Base-by-base conservation (phyloP, 352 stramenopile genomes). In the Pythium scleroteichum region DNA sequence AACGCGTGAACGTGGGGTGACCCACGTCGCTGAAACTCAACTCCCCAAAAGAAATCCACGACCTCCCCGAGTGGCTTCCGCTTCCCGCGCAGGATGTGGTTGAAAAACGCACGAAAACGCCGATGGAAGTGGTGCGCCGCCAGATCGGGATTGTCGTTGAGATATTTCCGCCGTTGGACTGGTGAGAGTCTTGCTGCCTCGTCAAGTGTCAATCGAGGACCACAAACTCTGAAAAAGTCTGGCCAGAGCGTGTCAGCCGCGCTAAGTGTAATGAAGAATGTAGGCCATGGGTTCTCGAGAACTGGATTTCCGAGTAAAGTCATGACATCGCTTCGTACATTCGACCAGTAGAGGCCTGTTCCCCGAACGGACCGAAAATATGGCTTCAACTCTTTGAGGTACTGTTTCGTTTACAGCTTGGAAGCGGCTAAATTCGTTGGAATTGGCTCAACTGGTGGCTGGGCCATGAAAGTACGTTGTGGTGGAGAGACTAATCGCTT, bases 1-100 rank as follows among this genome's bases (percentile, higher is more conserved):
- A 61, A 19, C 2, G 24, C 53, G n/a, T 75, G 54, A 9, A 72
- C 66, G 14, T 65, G 59, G 0, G 49, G 68, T 1, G 68, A 75
- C 2, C 68, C 63, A n/a, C 63, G 54, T 1, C 61, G 46, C 22
- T 71, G 62, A 59, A 68, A 72, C 27, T 75, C 55, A 0, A 75
- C 50, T 5, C 63, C 53, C 63, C 68, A 75, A 35, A 75, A 70
- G 17, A 48, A 54, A 19, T 69, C 59, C 0, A 40, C n/a, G 13
- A 70, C 65, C 27, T 65, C 52, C 14, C 64, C 68, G 1, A 75
- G 27, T n/a, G 64, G 46, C 12, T 69, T 45, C 0, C 20, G 29
- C 10, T 23, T 8, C 0, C 64, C 64, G 19, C 42, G 42, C 1
- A 72, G 20, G 10, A 73, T 23, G 12, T 54, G 16, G 0, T 67